Conservation (phyloP, 352 stramenopile species). For the Elongisporangium senticosum region DNA sequence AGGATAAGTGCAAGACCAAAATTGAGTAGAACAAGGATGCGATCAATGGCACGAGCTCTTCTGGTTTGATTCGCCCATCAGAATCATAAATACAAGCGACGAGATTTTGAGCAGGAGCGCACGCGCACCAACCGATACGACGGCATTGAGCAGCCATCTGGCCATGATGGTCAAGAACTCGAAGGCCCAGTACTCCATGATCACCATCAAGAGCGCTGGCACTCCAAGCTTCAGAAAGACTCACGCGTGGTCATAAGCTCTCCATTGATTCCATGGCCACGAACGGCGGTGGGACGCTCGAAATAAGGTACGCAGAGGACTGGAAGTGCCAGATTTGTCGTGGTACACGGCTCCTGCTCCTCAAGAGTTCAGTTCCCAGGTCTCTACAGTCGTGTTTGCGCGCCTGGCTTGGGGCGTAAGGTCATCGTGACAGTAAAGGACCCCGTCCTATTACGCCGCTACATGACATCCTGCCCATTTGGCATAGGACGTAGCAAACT, state of each 20-base stretch:
- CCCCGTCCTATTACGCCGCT: too few relatives aligned
- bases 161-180: conserved; percentile 65
- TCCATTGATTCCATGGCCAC: conserved; percentile 26
- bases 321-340: too few relatives aligned
- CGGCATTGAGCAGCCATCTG: conserved; percentile 54
- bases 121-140: conserved; percentile 70
- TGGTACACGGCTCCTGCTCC: too few relatives aligned
- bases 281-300: too few relatives aligned
- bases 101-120: conserved; percentile 68
- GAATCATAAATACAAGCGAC: conserved; percentile 62
- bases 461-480: too few relatives aligned
- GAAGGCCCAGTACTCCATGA: conserved; percentile 79
- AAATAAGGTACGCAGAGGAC: too few relatives aligned
- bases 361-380: too few relatives aligned
- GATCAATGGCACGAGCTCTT: conserved; percentile 48
- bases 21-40: conserved; percentile 32
- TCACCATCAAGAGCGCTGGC: conserved; percentile 49
- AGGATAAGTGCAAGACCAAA: conserved; percentile 37
- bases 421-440: too few relatives aligned
- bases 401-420: too few relatives aligned
- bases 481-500: too few relatives aligned
- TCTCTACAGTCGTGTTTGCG: too few relatives aligned
- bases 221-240: conserved; percentile 53
- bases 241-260: conserved; percentile 28
- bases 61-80: conserved; percentile 67